Evolutionary conservation across 1,284 basidiomycete genomes (phyloP), one percentile per base, ranked within the genome.

Genomic region (Heterobasidion annosum): DNA sequence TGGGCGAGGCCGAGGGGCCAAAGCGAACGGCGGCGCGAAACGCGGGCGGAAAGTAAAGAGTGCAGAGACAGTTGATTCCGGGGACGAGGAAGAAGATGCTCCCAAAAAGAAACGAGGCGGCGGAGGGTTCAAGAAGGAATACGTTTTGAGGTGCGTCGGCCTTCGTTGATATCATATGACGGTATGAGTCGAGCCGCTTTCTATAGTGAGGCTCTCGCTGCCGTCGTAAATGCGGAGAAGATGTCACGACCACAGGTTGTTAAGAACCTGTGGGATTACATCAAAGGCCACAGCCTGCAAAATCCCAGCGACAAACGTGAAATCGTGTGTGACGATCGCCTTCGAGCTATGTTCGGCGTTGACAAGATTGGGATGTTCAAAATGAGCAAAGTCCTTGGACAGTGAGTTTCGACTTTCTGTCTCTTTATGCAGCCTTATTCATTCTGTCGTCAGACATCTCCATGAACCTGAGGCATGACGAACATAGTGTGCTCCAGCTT

Each of bases 331-430:
- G 91, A 94, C 67, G 72, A 75, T 34, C 74, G 70, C 43, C 68
- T 93, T 61, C 77, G 76, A 56, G 78, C 79, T 9, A 75, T 93
- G 37, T 93, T 93, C 68, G 79, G 78, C 56, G 78, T 80, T 16
- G 84, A 90, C 60, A 86, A 82, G 64, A 84, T 93, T 53, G 82
- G 88, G 67, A 91, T 91, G 88, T 91, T 92, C 72, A 81, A 75
- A 62, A 92, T 92, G 89, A 92, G 91, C 73, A 88, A 91, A 68
- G 76, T 83, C 43, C 70, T 91, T 55, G 83, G 87, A 68, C 73
- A 82, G 88, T 91, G 63, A 68, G 87, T 78, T 12, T 49, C 16
- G 16, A 5, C 48, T 33, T 43, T 44, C 32, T 35, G 6, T 7
- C 48, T 33, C 2, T 32, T 9, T 9, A n/a, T 16, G 2, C 34